These are phyloP conservation scores for Daedaleopsis sinensis DNA, from an alignment of 768 basidiomycete species.

Conservation along the genomic window DNA sequence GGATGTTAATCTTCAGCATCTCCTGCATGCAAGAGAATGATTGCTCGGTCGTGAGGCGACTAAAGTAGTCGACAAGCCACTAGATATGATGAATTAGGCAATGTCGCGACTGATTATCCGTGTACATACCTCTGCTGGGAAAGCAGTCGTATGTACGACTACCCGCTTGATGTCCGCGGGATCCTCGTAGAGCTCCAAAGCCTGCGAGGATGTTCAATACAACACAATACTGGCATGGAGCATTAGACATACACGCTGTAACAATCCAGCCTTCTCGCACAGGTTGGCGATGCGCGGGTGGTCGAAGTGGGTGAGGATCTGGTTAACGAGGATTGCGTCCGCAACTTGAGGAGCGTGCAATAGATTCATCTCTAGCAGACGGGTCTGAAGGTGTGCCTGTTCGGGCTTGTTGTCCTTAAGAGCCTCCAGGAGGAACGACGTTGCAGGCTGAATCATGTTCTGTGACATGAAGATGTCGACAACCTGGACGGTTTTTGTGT, in stretches of 20 bases:
- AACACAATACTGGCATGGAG: background rate
- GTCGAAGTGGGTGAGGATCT: slow-evolving; percentile 98
- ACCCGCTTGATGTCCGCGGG: slow-evolving; percentile 98
- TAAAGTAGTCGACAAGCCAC: slow-evolving; percentile 99
- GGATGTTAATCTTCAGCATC: slow-evolving; percentile 96
- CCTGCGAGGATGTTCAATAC: slow-evolving; percentile 52
- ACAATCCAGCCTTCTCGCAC: slow-evolving; percentile 95
- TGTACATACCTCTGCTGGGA: slow-evolving; percentile 75
- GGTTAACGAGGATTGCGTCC: slow-evolving; percentile 97
- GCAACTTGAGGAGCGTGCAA: slow-evolving; percentile 98
- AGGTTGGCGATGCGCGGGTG: slow-evolving; percentile 95
- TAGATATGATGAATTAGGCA: slow-evolving; percentile 31
- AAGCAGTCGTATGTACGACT: slow-evolving; percentile 86
- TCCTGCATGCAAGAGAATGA: slow-evolving; percentile 96
- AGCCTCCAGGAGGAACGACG: slow-evolving; percentile 95
- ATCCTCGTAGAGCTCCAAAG: slow-evolving; percentile 97
- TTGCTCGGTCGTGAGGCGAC: slow-evolving; percentile 94
- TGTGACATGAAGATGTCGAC: slow-evolving; percentile 99
- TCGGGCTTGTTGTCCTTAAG: slow-evolving; percentile 98
- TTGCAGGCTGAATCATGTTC: slow-evolving; percentile 99
- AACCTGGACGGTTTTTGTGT: slow-evolving; percentile 48
- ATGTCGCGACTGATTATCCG: background rate
- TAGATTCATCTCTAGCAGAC: slow-evolving; percentile 97
- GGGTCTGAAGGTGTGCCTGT: slow-evolving; percentile 94
- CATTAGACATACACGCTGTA: slow-evolving; percentile 74